Base-by-base conservation (phyloP, 2,329 filamentous ascomycete species). In the Aphanoascus verrucosus region DNA sequence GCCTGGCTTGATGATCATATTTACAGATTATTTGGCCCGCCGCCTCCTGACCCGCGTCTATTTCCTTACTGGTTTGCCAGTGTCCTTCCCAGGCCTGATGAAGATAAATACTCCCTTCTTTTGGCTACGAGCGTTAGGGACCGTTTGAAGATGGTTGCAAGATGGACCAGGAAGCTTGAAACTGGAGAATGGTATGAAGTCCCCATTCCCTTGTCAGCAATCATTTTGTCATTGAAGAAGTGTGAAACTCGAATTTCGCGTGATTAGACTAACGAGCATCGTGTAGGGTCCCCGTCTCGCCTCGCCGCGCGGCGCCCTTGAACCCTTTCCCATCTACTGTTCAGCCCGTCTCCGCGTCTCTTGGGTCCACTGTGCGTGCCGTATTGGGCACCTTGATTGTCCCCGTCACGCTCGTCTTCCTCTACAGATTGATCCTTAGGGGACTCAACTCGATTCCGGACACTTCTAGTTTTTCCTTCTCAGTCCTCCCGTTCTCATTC, bases 61-160 rank as follows among this genome's bases (percentile, higher is more conserved):
- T 93, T 95, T 60, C 86, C 89, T 0, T 95, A 89, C 77, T 96
- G 90, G 90, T 85, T 95, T 60, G 89, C 86, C 8, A 87, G 82
- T 63, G 82, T 93, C 17, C 69, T 94, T 11, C 88, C 88, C 0
- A 82, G 93, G 37, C 77, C 79, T 12, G 86, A 93, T 23, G 73
- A 81, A 28, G 85, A 93, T 62, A 94, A 91, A 65, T 94, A 94
- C 60, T 75, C 78, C 11, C 71, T 96, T 17, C 70, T 96, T 12
- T 75, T 76, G 11, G 85, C 84, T 4, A 83, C 77, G 2, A 91
- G 86, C 59, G 88, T 94, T 3, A 77, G 90, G 56, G 82, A 89
- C 63, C 76, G 90, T 54, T 69, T 95, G 53, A 94, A 94, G 72
- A 84, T 94, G 48, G 88, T 86, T 56, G 86, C 84, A 49, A 72